A percentile compares a stretch with the other conserved stretches of the same genome.
These are phyloP conservation scores for Santalum album DNA, from an alignment of 164 flowering plant genomes.

Conservation along the genomic window DNA sequence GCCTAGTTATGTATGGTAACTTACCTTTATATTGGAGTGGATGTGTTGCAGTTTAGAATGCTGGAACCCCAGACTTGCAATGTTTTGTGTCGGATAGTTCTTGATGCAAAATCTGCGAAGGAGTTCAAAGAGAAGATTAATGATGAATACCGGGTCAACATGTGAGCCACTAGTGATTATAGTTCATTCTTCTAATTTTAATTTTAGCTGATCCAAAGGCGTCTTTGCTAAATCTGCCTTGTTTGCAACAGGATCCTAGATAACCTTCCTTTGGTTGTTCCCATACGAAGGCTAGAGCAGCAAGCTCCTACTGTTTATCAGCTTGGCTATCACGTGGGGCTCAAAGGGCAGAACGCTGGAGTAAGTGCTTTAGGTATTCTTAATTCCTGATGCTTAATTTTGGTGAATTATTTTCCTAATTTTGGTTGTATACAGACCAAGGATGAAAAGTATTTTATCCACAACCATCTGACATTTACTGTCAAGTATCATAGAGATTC, in stretches of 20 bases:
- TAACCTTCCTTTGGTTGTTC: constrained; percentile 8
- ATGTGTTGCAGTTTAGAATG: constrained; percentile 4
- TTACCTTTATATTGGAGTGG: background rate
- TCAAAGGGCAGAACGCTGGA: constrained; percentile 3
- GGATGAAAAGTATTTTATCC: constrained; percentile 5
- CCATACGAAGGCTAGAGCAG: constrained; percentile 2
- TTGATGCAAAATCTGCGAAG: background rate
- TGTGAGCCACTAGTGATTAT: background rate
- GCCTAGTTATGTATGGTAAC: background rate
- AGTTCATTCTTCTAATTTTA: too few species aligned
- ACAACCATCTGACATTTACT: constrained; percentile 5
- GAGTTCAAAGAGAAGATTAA: constrained; percentile 8
- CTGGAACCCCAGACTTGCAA: constrained; percentile 2
- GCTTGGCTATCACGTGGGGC: constrained; percentile 5
- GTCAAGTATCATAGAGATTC: constrained; percentile 6
- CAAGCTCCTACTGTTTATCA: constrained; percentile 2
- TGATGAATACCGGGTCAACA: constrained; percentile 8
- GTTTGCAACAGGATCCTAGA: background rate
- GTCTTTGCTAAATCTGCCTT: background rate
- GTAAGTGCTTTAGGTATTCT: background rate
- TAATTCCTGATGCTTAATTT: background rate
- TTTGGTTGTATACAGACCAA: background rate
- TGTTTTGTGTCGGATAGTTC: background rate
- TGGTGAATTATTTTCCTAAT: background rate
- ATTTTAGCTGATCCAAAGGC: background rate